Conservation (phyloP, 2,329 filamentous ascomycete genomes). For the Coniochaeta sp. region DNA sequence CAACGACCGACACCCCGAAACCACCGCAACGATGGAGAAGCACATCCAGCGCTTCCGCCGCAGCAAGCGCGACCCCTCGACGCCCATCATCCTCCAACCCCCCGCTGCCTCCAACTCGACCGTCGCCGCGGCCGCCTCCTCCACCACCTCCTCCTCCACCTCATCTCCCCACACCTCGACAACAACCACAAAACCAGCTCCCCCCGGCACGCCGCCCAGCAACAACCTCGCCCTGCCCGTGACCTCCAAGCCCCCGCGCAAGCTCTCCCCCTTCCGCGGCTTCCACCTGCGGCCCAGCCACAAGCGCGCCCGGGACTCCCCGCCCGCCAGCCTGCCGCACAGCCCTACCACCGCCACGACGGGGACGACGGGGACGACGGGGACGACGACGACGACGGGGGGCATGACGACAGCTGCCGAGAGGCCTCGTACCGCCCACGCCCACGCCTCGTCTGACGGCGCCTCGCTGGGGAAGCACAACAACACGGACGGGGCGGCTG, state of each 20-base stretch:
- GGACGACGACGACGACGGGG: too few species aligned
- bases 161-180: constrained; percentile 4
- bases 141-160: constrained; percentile 4
- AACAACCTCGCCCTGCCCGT: constrained; percentile 4
- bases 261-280: constrained; percentile 19
- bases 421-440: constrained; percentile 1
- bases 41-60: constrained; percentile 22
- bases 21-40: constrained; percentile 15
- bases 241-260: constrained; percentile 9
- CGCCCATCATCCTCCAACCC: neutral
- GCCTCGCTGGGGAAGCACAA: neutral
- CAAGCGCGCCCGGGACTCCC: constrained; percentile 21
- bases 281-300: constrained; percentile 18
- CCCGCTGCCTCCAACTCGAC: constrained; percentile 2
- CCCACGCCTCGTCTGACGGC: neutral
- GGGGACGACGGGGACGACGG: too few species aligned
- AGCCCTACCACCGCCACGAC: constrained; percentile 2
- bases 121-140: constrained; percentile 7
- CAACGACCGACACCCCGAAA: neutral
- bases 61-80: constrained; percentile 16
- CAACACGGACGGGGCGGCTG: neutral
- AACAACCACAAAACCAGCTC: constrained; percentile 3
- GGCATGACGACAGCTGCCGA: too few species aligned
- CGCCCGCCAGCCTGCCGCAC: constrained; percentile 17
- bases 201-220: constrained; percentile 10